Base-by-base conservation (phyloP, 2,329 filamentous ascomycete species). In the Pseudogymnoascus destructans region DNA sequence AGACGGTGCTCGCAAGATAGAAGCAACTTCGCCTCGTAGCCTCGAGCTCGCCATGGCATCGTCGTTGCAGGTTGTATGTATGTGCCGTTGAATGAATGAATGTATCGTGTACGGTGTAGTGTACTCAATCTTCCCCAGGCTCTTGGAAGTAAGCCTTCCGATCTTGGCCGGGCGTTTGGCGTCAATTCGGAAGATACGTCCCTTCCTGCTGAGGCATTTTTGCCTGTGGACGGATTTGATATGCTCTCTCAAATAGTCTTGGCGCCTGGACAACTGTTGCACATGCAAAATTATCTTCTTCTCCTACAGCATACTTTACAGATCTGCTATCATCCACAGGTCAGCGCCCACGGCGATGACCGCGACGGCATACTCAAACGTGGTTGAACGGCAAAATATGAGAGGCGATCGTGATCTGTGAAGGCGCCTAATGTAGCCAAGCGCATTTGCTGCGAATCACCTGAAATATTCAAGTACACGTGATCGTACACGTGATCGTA, bases 121-220 rank as follows among this genome's bases (percentile, higher is more conserved):
- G 8, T 15, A 49, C 42, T 19, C 42, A 23, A 42, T 5, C 19
- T 23, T 49, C 42, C 21, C 42, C 42, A 49, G 42, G 13, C 13
- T 49, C 42, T 46, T 27, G 42, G 13, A 15, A 49, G 42, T 27
- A 25, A 27, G 42, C 42, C 23, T 15, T 49, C 42, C 42, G 42
- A 49, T 49, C 42, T 49, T 49, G 42, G 42, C 42, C 42, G 42
- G 21, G 42, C 42, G 42, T 49, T 49, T 49, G 42, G 42, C 21
- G 42, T 49, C 40, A 46, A 46, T 46, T 46, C 40, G 40, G 40
- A 46, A 46, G 40, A 25, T 46, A 46, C 40, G 40, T 46, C 40
- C 40, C 40, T 46, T 46, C 21, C 21, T 46, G 21, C 42, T 49
- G 42, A 49, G 42, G 42, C 42, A 49, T 49, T 49, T 49, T 49